Evolutionary conservation across 345 rosid genomes (phyloP).

Genomic region (Kandelia obovata): DNA sequence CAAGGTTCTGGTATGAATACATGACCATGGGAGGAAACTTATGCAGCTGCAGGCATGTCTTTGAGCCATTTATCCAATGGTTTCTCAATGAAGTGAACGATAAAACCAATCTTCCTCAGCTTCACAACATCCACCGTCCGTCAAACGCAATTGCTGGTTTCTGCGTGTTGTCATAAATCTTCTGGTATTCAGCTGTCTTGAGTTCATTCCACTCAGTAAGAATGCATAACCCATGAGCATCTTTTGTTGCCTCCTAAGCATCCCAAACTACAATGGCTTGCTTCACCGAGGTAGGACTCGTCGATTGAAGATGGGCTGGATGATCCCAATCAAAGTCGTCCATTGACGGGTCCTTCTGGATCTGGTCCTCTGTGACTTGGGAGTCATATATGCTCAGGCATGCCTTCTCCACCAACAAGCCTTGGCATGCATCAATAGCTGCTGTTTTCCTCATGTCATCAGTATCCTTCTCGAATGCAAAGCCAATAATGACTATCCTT

Average conservation of each 20-base stretch:
- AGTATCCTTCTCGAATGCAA: not conserved
- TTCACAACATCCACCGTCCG: constrained; percentile 14
- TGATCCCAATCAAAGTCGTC: constrained; percentile 17
- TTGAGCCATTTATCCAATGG: constrained; percentile 24
- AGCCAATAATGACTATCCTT: constrained; percentile 14
- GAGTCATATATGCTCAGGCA: constrained; percentile 13
- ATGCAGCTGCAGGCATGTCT: constrained; percentile 26
- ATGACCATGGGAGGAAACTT: not conserved
- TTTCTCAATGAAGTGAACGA: constrained; percentile 22
- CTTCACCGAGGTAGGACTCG: constrained; percentile 8
- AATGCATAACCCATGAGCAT: constrained; percentile 6
- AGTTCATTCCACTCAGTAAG: constrained; percentile 21
- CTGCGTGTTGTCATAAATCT: constrained; percentile 20
- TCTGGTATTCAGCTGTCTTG: constrained; percentile 21
- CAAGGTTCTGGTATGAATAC: too few relatives aligned
- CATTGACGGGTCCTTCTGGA: constrained; percentile 16
- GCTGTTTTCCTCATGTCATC: not conserved
- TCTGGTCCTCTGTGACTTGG: constrained; percentile 11
- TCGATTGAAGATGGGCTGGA: constrained; percentile 15
- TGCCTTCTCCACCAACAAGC: constrained; percentile 14
- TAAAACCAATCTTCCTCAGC: constrained; percentile 20
- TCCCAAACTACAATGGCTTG: constrained; percentile 8
- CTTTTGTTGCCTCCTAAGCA: constrained; percentile 9
- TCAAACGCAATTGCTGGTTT: constrained; percentile 22
- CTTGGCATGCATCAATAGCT: constrained; percentile 19